Percentiles rank a stretch among this genome's conserved stretches.
phyloP scores from a whole-genome alignment of 495 filamentous ascomycete species.

The Hyaloscypha variabilis region DNA sequence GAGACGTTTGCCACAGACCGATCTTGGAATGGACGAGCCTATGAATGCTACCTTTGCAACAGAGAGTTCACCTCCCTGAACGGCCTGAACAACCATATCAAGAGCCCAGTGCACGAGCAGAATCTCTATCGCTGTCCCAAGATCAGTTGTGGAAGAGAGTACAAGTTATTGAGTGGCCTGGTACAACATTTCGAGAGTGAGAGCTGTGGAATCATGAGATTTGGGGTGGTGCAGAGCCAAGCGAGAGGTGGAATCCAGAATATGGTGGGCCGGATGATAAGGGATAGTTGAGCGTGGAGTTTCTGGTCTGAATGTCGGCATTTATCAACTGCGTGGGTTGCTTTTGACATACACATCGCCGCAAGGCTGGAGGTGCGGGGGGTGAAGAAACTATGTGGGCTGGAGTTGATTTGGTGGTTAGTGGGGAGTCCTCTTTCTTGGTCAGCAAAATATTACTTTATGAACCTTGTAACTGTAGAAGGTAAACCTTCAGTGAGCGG shows the following conservation, averaged over 20 bases:
- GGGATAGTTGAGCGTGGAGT: not conserved
- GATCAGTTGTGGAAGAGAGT: slow-evolving; percentile 25
- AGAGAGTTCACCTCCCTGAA: slow-evolving; percentile 22
- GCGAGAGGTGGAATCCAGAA: slow-evolving; percentile 25
- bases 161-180: slow-evolving; percentile 31
- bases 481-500: no score
- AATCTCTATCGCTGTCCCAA: slow-evolving; percentile 35
- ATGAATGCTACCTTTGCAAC: slow-evolving; percentile 35
- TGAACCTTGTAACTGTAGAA: no score
- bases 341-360: no score
- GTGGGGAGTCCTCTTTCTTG: no score
- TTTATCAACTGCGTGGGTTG: no score
- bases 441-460: no score
- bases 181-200: slow-evolving; percentile 38
- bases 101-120: slow-evolving; percentile 33
- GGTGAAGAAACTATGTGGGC: no score
- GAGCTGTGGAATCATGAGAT: slow-evolving; percentile 35
- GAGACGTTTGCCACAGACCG: slow-evolving; percentile 29
- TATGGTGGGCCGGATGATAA: slow-evolving; percentile 30
- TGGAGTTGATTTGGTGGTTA: no score
- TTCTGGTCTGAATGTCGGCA: no score
- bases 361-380: no score
- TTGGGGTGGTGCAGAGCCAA: slow-evolving; percentile 21
- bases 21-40: slow-evolving; percentile 33
- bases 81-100: slow-evolving; percentile 32